Evolutionary conservation across 75 land plant species (phyloP).

Genomic region (Ceratopteris richardii): DNA sequence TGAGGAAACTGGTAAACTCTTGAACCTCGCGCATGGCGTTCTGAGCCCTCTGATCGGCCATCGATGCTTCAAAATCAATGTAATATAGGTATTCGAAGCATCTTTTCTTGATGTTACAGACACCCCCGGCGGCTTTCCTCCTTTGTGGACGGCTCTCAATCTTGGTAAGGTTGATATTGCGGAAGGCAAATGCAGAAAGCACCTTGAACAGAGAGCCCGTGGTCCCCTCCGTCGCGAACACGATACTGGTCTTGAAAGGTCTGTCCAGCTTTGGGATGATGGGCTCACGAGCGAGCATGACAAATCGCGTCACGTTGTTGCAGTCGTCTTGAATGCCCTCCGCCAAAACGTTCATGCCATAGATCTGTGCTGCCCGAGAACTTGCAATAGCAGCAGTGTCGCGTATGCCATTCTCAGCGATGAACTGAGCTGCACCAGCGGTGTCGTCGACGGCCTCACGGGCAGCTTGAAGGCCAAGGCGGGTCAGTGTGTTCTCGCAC

Average conservation of each 20-base stretch:
- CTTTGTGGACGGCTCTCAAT: conserved; percentile 44
- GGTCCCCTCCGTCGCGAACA: conserved; percentile 40
- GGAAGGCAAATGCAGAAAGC: conserved; percentile 35
- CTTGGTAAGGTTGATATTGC: conserved; percentile 39
- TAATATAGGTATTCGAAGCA: conserved; percentile 47
- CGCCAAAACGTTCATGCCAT: conserved; percentile 35
- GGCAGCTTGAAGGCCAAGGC: conserved; percentile 40
- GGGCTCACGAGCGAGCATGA: conserved; percentile 46
- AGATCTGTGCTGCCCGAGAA: conserved; percentile 32
- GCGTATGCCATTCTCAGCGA: conserved; percentile 25
- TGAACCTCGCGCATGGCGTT: conserved; percentile 25
- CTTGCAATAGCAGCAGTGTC: conserved; percentile 39
- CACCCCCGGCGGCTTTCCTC: conserved; percentile 27
- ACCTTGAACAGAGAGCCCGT: conserved; percentile 39
- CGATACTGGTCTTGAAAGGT: conserved; percentile 50
- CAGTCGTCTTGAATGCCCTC: conserved; percentile 42
- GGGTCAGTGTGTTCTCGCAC: conserved; percentile 48
- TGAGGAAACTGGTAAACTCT: conserved; percentile 19
- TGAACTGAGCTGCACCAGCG: conserved; percentile 58
- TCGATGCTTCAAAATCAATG: conserved; percentile 34
- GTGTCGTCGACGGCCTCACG: conserved; percentile 72
- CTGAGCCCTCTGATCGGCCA: conserved; percentile 39
- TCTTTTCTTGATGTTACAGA: conserved; percentile 34
- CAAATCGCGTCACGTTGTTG: conserved; percentile 34
- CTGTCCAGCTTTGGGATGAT: conserved; percentile 36